Conservation (phyloP, 345 rosid species). For the Theobroma cacao region DNA sequence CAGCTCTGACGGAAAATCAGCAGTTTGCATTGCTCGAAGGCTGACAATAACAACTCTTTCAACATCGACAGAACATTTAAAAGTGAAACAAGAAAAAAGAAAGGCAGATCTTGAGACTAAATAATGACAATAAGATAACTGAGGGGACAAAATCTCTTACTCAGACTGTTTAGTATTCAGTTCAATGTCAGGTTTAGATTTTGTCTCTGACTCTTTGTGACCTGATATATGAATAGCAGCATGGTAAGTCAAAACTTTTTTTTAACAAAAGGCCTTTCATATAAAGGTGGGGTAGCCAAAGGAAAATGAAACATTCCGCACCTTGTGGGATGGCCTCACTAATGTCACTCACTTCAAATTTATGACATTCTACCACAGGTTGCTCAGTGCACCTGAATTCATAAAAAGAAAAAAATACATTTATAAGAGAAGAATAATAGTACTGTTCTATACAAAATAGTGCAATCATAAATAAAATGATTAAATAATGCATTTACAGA, state of each 20-base stretch:
- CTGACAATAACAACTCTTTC: slow-evolving; percentile 20
- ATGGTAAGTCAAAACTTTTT: neutral
- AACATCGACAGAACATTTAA: slow-evolving; percentile 1
- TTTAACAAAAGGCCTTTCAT: neutral
- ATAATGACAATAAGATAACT: slow-evolving; percentile 9
- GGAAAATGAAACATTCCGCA: slow-evolving; percentile 1
- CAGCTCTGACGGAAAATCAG: slow-evolving; percentile 38
- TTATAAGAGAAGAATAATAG: neutral
- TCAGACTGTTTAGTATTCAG: slow-evolving; percentile 17
- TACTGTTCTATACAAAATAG: neutral
- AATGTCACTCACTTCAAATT: slow-evolving; percentile 25
- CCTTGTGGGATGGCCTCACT: slow-evolving; percentile 32
- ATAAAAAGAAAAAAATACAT: neutral
- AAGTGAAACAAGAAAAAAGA: neutral
- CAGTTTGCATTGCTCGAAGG: slow-evolving; percentile 20
- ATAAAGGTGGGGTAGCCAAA: neutral
- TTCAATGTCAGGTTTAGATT: slow-evolving; percentile 21
- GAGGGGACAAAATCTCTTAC: slow-evolving; percentile 19
- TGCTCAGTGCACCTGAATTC: slow-evolving; percentile 28
- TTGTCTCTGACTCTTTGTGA: slow-evolving; percentile 10
- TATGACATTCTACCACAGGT: slow-evolving; percentile 21
- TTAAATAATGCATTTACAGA: neutral
- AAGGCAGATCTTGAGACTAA: neutral
- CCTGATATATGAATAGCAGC: slow-evolving; percentile 11
- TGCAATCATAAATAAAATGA: neutral